Evolutionary conservation across 768 basidiomycete genomes (phyloP).

Genomic region (Phlegmacium glaucopus): DNA sequence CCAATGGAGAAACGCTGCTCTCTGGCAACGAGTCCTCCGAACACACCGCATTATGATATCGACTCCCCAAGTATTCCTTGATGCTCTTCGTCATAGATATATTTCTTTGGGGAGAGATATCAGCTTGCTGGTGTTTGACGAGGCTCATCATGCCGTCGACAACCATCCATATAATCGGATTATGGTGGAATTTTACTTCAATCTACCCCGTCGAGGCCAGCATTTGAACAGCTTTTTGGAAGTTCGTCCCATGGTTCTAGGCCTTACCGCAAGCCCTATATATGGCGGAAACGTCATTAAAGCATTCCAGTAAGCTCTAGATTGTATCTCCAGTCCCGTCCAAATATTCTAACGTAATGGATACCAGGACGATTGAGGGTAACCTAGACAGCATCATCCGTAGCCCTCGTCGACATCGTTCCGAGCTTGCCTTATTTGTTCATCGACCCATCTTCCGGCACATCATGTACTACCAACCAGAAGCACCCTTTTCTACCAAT

Average conservation of each 20-base stretch:
- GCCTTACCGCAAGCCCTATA: constrained; percentile 82
- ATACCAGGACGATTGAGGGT: constrained; percentile 53
- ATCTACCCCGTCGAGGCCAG: constrained; percentile 36
- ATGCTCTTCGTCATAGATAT: constrained; percentile 73
- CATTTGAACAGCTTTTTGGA: constrained; percentile 9
- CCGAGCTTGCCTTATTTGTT: constrained; percentile 57
- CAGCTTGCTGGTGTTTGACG: constrained; percentile 70
- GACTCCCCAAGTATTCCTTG: constrained; percentile 75
- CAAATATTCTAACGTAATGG: not conserved
- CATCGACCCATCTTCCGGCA: constrained; percentile 65
- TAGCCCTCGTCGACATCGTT: constrained; percentile 52
- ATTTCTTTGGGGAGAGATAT: constrained; percentile 58
- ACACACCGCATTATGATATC: constrained; percentile 66
- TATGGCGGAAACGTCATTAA: constrained; percentile 66
- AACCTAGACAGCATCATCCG: constrained; percentile 70
- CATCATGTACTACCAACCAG: constrained; percentile 39
- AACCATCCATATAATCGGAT: constrained; percentile 76
- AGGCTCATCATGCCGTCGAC: constrained; percentile 75
- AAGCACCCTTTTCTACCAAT: constrained; percentile 45
- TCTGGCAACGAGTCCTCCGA: constrained; percentile 59
- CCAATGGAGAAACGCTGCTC: constrained; percentile 62
- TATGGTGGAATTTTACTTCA: constrained; percentile 72
- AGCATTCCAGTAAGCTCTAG: constrained; percentile 51
- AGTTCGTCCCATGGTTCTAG: constrained; percentile 62
- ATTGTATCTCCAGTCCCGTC: not conserved